Evolutionary conservation across 495 filamentous ascomycete genomes (phyloP).

Genomic region (Trichoderma gamsii): DNA sequence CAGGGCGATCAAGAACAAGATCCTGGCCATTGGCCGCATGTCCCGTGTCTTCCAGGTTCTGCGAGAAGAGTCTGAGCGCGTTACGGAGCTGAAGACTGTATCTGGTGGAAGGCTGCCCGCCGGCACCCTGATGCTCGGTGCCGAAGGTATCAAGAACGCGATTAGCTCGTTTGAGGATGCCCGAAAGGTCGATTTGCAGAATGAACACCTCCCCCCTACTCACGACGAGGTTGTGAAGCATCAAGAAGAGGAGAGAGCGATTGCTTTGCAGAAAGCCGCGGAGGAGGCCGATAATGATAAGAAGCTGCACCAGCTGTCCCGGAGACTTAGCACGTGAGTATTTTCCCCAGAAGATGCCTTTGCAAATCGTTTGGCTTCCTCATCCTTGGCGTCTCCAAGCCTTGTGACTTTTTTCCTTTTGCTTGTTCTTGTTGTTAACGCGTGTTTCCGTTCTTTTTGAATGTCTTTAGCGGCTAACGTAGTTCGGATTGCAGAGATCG

Average conservation of each 20-base stretch:
- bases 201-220: conserved; percentile 85
- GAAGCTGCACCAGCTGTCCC: conserved; percentile 73
- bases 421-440: not conserved
- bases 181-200: conserved; percentile 95
- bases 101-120: conserved; percentile 88
- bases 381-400: not conserved
- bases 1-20: conserved; percentile 98
- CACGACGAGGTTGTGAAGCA: conserved; percentile 84
- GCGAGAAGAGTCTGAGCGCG: conserved; percentile 92
- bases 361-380: not conserved
- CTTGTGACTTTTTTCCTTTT: not conserved
- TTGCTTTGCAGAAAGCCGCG: conserved; percentile 76
- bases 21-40: conserved; percentile 90
- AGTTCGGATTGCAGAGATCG: not conserved
- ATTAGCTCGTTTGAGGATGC: conserved; percentile 96
- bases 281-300: conserved; percentile 88
- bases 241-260: conserved; percentile 67
- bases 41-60: conserved; percentile 98
- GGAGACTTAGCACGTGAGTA: conserved; percentile 93
- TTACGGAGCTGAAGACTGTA: conserved; percentile 95
- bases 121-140: conserved; percentile 94
- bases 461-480: not conserved
- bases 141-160: conserved; percentile 98
- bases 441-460: not conserved
- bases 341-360: not conserved